Evolutionary conservation across 2,329 filamentous ascomycete species (phyloP).

Genomic region (Diaporthe aspalathi): DNA sequence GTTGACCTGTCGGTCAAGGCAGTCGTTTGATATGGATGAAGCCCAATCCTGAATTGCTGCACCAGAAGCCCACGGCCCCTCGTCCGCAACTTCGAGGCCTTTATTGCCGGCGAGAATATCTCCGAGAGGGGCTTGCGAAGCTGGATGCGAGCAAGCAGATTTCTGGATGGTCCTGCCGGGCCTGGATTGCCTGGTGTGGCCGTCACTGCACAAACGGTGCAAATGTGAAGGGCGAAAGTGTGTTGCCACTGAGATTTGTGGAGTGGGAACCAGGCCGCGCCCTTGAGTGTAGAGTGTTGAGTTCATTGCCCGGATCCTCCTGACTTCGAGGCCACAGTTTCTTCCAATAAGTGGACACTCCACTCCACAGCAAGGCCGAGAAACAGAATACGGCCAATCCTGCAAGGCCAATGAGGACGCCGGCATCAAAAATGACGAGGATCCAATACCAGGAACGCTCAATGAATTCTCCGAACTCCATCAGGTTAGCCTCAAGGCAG

Average conservation of each 20-base stretch:
- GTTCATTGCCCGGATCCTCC: background rate
- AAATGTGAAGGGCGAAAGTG: background rate
- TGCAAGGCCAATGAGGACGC: background rate
- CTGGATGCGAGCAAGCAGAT: too few relatives aligned
- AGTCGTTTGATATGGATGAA: background rate
- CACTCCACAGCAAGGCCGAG: too few relatives aligned
- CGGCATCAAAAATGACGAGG: too few relatives aligned
- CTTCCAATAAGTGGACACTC: background rate
- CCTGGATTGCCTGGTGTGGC: too few relatives aligned
- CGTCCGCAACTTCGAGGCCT: background rate
- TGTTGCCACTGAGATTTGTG: too few relatives aligned
- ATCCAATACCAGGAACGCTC: too few relatives aligned
- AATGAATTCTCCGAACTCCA: background rate
- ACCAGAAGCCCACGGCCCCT: background rate
- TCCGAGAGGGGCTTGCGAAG: too few relatives aligned
- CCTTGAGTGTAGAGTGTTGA: background rate
- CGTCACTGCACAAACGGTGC: background rate
- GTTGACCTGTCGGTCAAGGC: background rate
- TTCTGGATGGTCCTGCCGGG: too few relatives aligned
- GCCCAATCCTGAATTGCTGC: slow-evolving; percentile 14
- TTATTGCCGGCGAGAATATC: background rate
- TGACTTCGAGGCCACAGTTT: too few relatives aligned
- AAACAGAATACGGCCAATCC: too few relatives aligned
- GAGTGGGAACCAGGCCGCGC: background rate
- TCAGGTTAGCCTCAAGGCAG: background rate